phyloP scores from a whole-genome alignment of 768 basidiomycete species.

The Peribolospora kevripleyi region DNA sequence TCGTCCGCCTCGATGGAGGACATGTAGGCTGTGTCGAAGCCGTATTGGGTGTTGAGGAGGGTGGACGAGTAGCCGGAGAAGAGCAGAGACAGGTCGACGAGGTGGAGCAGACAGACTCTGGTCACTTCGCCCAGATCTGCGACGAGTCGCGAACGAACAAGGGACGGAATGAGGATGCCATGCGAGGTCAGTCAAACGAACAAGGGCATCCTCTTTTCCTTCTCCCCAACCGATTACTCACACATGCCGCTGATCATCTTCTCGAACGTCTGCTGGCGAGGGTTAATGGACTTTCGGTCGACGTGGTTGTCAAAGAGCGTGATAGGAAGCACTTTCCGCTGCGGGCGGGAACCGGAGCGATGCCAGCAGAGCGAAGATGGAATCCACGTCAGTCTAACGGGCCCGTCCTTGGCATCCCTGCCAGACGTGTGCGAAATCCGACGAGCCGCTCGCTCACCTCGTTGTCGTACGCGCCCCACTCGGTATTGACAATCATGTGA shows the following conservation, averaged over 20 bases:
- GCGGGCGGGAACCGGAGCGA: conserved; percentile 2
- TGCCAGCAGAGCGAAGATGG: background rate
- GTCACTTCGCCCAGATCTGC: conserved; percentile 69
- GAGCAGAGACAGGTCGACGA: conserved; percentile 30
- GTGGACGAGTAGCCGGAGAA: conserved; percentile 56
- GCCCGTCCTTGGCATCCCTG: background rate
- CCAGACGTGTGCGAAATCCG: background rate
- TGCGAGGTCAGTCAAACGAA: background rate
- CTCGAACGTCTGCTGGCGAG: conserved; percentile 66
- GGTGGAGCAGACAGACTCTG: conserved; percentile 55
- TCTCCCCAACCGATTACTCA: conserved; percentile 5
- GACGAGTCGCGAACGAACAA: background rate
- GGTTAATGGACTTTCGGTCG: conserved; percentile 86
- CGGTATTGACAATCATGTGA: conserved; percentile 84
- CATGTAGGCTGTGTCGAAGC: conserved; percentile 56
- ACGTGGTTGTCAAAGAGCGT: conserved; percentile 78
- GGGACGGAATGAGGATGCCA: background rate
- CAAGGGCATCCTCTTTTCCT: background rate
- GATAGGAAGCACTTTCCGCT: conserved; percentile 61
- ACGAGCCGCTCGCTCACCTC: conserved; percentile 29
- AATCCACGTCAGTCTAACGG: background rate
- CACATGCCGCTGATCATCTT: conserved; percentile 98
- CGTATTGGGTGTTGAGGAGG: conserved; percentile 67
- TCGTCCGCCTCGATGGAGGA: conserved; percentile 12
- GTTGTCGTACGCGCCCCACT: conserved; percentile 98